Base-by-base conservation (phyloP, 2,329 filamentous ascomycete genomes). In the Chrysoporthe deuterocubensis region DNA sequence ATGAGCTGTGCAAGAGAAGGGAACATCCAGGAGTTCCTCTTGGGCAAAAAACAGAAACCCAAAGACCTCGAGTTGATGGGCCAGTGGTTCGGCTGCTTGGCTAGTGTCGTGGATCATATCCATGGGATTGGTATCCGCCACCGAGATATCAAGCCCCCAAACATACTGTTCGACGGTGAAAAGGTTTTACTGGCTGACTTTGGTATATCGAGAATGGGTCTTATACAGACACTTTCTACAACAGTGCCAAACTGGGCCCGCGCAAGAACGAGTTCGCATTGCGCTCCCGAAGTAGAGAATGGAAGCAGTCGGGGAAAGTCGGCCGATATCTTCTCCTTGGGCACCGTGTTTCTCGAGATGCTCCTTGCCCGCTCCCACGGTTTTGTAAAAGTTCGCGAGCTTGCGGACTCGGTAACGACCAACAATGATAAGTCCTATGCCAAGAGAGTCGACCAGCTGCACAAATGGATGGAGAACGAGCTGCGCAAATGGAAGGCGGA, bases 71-170 rank as follows among this genome's bases (percentile, higher is more conserved):
- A 21, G 21, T 1, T 21, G 21, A 21, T 21, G 21, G 21, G 21
- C 21, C 21, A 21, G 21, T 40, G 37, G 37, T 40, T 40, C 8
- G 37, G 37, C 4, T 40, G 37, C 37, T 8, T 40, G 5, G 37
- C 37, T 8, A 40, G 8, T 4, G 37, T 8, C 37, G 37, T 40
- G 37, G 37, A 4, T 40, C 37, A 40, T 40, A 40, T 40, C 8
- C 37, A 40, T 40, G 37, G 5, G 8, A 40, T 40, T 3, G 37
- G 37, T 8, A 40, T 40, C 37, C 4, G 37, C 4, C 68, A 71
- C 50, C 60, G 64, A 8, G 70, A 71, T 26, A 71, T 71, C 37
- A 71, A 71, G 66, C 70, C 70, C 4, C 63, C 66, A 9, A 71
- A 71, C 14, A 71, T 71, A 34, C 56, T 71, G 5, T 44, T 71